phyloP scores from a whole-genome alignment of 2,329 filamentous ascomycete species.

The Diaporthe humulicola region DNA sequence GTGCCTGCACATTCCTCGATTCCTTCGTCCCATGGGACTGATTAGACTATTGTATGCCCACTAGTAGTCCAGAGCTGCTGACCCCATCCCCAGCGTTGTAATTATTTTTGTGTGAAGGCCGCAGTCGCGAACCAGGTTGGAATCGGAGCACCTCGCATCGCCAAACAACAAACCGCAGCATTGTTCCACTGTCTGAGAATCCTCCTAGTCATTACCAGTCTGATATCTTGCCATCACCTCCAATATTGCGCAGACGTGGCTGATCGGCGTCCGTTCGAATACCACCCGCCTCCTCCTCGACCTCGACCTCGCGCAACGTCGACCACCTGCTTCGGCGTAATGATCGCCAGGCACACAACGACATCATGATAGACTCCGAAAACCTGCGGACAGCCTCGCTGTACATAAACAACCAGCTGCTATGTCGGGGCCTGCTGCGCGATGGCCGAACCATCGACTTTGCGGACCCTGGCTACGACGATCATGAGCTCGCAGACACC shows the following conservation, averaged over 20 bases:
- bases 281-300: not conserved
- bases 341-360: constrained; percentile 28
- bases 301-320: not conserved
- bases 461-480: constrained; percentile 74
- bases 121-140: not conserved
- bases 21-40: not conserved
- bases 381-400: constrained; percentile 76
- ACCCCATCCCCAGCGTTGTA: not conserved
- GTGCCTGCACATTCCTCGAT: constrained; percentile 17
- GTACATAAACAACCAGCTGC: constrained; percentile 80
- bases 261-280: not conserved
- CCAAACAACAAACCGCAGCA: constrained; percentile 1
- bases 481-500: constrained; percentile 67
- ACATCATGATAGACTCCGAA: constrained; percentile 68
- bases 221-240: not conserved
- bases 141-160: not conserved
- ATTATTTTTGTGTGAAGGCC: not conserved
- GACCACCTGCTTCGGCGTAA: constrained; percentile 18
- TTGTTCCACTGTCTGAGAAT: not conserved
- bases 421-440: constrained; percentile 74
- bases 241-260: not conserved
- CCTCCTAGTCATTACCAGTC: not conserved
- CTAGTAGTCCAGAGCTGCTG: not conserved
- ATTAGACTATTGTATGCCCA: not conserved
- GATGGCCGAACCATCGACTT: constrained; percentile 87